Percentiles rank a stretch among this genome's conserved stretches.
Conservation (phyloP, 75 land plant species). For the Gnetum montanum region DNA sequence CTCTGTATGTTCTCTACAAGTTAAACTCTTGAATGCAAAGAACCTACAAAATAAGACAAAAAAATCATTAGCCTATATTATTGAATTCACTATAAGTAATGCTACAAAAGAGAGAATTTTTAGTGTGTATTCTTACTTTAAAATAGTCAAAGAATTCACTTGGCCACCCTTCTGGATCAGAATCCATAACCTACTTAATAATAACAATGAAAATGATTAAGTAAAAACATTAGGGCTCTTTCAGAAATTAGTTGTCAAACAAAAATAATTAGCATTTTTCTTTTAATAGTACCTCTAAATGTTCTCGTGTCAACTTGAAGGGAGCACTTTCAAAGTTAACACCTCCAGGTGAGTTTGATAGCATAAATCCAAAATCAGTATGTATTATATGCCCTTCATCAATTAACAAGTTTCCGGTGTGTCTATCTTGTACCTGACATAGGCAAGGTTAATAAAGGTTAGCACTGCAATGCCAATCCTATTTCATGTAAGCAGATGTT, state of each 20-base stretch:
- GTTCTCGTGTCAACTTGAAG: slow-evolving; percentile 96
- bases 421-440: slow-evolving; percentile 94
- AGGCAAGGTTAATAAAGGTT: too few species aligned
- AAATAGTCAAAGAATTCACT: slow-evolving; percentile 99
- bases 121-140: too few species aligned
- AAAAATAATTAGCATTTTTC: background rate
- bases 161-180: slow-evolving; percentile 97
- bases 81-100: too few species aligned
- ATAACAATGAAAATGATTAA: too few species aligned
- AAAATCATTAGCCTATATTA: background rate
- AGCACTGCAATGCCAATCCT: too few species aligned
- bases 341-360: slow-evolving; percentile 99
- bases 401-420: slow-evolving; percentile 87
- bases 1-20: slow-evolving; percentile 98
- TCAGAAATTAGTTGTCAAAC: background rate
- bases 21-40: slow-evolving; percentile 97
- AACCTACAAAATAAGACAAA: slow-evolving; percentile 65
- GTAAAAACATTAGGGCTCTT: too few species aligned
- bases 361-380: slow-evolving; percentile 99
- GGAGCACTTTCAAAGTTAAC: slow-evolving; percentile 99
- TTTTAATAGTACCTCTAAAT: slow-evolving; percentile 68
- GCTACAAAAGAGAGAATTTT: too few species aligned
- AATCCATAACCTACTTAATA: slow-evolving; percentile 91
- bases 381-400: slow-evolving; percentile 99
- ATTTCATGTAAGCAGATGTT: too few species aligned